Percentiles rank a stretch among this genome's conserved stretches.
These are phyloP conservation scores for Fusarium pseudocircinatum DNA, from an alignment of 2,329 filamentous ascomycete genomes.

Conservation along the genomic window DNA sequence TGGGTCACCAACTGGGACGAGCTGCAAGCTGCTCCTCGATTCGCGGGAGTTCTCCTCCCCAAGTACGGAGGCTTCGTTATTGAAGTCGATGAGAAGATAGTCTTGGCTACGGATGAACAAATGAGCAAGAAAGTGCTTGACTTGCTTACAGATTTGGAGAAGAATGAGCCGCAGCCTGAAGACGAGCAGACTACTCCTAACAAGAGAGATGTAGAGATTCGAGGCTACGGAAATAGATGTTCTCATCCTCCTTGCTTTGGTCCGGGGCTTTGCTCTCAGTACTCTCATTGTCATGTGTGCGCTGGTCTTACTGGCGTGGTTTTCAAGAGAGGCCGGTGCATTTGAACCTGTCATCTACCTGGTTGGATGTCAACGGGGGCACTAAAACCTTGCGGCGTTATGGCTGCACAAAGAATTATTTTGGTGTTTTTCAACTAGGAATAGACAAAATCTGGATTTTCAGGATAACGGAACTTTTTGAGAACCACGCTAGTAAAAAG, in stretches of 20 bases:
- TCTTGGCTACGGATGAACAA: fast-evolving
- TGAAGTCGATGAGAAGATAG: neutral
- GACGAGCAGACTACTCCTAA: fast-evolving
- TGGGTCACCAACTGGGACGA: neutral
- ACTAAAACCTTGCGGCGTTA: fast-evolving
- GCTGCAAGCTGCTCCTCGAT: fast-evolving
- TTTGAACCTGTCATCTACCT: neutral
- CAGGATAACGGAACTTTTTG: too few species aligned
- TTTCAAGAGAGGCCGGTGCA: neutral
- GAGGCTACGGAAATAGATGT: neutral
- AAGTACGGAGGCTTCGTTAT: neutral
- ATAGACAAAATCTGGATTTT: too few species aligned
- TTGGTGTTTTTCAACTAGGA: fast-evolving
- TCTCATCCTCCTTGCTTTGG: neutral
- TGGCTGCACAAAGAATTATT: neutral
- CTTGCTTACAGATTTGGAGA: neutral
- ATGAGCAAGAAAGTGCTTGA: fast-evolving
- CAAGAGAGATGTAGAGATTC: fast-evolving
- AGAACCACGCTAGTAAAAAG: fast-evolving
- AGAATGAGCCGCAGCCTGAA: fast-evolving
- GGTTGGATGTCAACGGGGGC: fast-evolving
- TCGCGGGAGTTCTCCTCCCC: neutral
- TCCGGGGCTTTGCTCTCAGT: neutral
- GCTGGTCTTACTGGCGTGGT: neutral
- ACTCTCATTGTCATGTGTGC: neutral